Base-by-base conservation (phyloP, 495 filamentous ascomycete species). In the Aspergillus ellipticus region DNA sequence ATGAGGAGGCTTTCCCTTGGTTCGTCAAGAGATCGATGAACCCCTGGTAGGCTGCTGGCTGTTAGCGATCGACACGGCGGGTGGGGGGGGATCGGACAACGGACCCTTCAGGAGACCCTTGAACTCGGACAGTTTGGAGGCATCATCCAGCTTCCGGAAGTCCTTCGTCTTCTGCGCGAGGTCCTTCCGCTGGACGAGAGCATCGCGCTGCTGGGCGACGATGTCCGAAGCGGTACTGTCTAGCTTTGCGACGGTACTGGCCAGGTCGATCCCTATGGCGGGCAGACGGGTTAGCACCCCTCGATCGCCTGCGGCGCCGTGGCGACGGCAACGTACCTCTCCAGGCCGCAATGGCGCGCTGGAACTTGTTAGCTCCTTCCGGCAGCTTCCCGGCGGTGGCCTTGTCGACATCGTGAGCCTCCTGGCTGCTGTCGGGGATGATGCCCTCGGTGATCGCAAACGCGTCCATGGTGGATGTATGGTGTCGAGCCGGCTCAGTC, bases 111-210 rank as follows among this genome's bases (percentile, higher is more conserved):
- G 73, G 39, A 99, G 75, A 29, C 84, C 80, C 74, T 97, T 97
- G 72, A 90, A 85, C 65, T 99, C 95, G 1, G 74, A 74, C 17
- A 97, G 77, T 71, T 97, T 97, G 35, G 82, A 84, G 10, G 89
- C 79, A 76, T 99, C 95, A 53, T 97, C 94, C 3, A 96, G 81
- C 69, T 97, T 99, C 58, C 91, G 77, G 62, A 96, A 99, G 68
- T 97, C 94, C 67, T 97, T 99, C 3, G 94, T 99, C 76, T 96
- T 97, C 71, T 96, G 92, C 15, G 94, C 94, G 16, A 99, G 80
- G 51, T 99, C 94, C 65, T 99, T 99, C 45, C 94, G 83, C 66
- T 97, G 92, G 13, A 96, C 85, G 9, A 96, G 85, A 17, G 92
- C 85, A 71, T 97, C 95, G 59, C 91, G 84, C 66, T 99, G 94